phyloP scores from a whole-genome alignment of 192 early-diverging fungal species.

The Pilaira anomala region DNA sequence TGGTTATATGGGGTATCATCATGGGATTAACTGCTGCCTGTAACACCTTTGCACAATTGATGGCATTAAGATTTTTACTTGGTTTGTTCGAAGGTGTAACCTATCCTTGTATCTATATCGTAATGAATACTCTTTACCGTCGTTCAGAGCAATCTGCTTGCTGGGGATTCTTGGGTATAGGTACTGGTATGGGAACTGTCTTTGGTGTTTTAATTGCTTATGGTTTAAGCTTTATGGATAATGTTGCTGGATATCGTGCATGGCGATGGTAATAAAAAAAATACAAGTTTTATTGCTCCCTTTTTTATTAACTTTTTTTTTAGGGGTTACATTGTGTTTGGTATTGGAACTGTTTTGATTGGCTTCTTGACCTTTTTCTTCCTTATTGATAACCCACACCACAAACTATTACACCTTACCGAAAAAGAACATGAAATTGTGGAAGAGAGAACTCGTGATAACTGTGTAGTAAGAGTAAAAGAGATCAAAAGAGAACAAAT shows the following conservation, averaged over 20 bases:
- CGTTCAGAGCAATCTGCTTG: conserved; percentile 17
- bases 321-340: conserved; percentile 30
- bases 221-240: conserved; percentile 19
- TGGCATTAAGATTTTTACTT: conserved; percentile 25
- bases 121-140: conserved; percentile 25
- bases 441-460: conserved; percentile 24
- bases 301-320: conserved; percentile 2
- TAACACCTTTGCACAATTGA: conserved; percentile 17
- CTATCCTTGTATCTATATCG: conserved; percentile 20
- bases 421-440: conserved; percentile 25
- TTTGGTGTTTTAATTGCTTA: conserved; percentile 12
- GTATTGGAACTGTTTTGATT: conserved; percentile 12
- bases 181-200: conserved; percentile 11
- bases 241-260: conserved; percentile 4
- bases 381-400: conserved; percentile 22
- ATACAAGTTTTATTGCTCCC: neutral
- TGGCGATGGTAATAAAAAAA: conserved; percentile 27
- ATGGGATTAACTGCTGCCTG: conserved; percentile 7
- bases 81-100: conserved; percentile 24
- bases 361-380: conserved; percentile 24
- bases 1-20: conserved; percentile 20
- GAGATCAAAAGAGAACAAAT: conserved; percentile 20
- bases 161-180: conserved; percentile 9
- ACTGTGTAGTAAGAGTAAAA: neutral
- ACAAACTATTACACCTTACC: neutral